Evolutionary conservation across 768 basidiomycete species (phyloP).

Genomic region (Lactifluus piperatus): DNA sequence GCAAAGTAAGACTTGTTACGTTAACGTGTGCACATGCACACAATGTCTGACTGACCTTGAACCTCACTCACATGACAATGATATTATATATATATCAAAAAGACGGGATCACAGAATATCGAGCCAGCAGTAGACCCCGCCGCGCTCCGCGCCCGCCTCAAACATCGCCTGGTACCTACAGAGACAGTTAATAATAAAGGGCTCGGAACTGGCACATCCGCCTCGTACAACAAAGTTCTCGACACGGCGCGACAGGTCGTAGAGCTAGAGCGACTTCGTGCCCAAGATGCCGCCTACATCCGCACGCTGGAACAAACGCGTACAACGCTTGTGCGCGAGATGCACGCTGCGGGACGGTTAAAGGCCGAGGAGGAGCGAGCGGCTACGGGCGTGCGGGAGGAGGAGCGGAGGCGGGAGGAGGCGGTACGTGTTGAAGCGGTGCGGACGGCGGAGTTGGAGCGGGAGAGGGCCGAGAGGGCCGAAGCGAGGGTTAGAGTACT

Average conservation of each 20-base stretch:
- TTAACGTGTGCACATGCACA: too few species aligned
- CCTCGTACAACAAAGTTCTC: constrained; percentile 1
- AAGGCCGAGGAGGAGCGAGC: background rate
- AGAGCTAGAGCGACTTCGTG: constrained; percentile 1
- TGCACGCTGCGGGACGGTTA: background rate
- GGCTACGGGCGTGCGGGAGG: background rate
- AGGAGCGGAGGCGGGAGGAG: background rate
- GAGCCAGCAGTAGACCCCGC: background rate
- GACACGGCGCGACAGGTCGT: constrained; percentile 7
- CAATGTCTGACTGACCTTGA: too few species aligned
- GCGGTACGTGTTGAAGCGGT: background rate
- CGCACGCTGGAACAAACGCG: constrained; percentile 3
- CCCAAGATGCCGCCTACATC: constrained; percentile 7
- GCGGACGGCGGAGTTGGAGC: background rate
- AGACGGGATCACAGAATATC: too few species aligned
- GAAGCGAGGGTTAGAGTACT: background rate
- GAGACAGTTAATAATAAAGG: background rate
- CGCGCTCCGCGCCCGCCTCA: constrained; percentile 7
- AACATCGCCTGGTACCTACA: background rate
- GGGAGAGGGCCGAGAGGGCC: constrained; percentile 3
- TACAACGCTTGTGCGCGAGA: background rate
- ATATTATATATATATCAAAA: too few species aligned
- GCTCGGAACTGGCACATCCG: too few species aligned
- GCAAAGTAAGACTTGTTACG: background rate
- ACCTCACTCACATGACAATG: too few species aligned